phyloP scores from a whole-genome alignment of 805 yeast genomes.

The Debaryomyces castellii region DNA sequence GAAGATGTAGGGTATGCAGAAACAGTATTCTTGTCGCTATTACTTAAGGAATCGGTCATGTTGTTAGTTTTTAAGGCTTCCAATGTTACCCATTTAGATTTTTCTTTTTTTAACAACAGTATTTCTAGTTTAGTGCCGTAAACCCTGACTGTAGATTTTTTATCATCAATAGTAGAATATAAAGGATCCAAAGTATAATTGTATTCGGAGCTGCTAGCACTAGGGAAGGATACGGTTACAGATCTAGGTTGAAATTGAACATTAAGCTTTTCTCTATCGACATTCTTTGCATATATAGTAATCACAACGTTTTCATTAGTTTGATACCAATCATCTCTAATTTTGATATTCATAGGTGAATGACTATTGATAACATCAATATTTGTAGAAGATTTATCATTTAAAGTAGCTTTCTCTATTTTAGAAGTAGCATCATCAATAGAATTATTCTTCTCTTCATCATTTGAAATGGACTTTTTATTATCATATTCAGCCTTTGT shows the following conservation, averaged over 20 bases:
- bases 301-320: slow-evolving; percentile 54
- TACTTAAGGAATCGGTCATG: slow-evolving; percentile 5
- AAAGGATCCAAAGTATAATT: slow-evolving; percentile 56
- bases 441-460: slow-evolving; percentile 3
- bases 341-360: slow-evolving; percentile 38
- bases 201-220: slow-evolving; percentile 53
- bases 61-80: slow-evolving; percentile 27
- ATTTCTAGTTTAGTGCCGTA: slow-evolving; percentile 77
- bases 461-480: slow-evolving; percentile 20
- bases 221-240: slow-evolving; percentile 47
- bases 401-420: not conserved
- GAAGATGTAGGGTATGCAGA: slow-evolving; percentile 69
- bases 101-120: slow-evolving; percentile 46
- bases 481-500: slow-evolving; percentile 34
- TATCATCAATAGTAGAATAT: slow-evolving; percentile 48
- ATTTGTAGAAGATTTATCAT: slow-evolving; percentile 18
- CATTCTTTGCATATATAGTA: slow-evolving; percentile 67
- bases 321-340: slow-evolving; percentile 60
- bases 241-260: slow-evolving; percentile 39
- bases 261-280: slow-evolving; percentile 48
- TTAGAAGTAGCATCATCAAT: slow-evolving; percentile 1
- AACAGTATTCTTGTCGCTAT: slow-evolving; percentile 6
- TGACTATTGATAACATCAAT: slow-evolving; percentile 34
- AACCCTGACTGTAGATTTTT: slow-evolving; percentile 46
- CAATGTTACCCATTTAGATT: slow-evolving; percentile 55